A percentile compares a stretch with the other conserved stretches of the same genome.
These are phyloP conservation scores for Xylariales sp. DNA, from an alignment of 2,329 filamentous ascomycete species.

Conservation along the genomic window DNA sequence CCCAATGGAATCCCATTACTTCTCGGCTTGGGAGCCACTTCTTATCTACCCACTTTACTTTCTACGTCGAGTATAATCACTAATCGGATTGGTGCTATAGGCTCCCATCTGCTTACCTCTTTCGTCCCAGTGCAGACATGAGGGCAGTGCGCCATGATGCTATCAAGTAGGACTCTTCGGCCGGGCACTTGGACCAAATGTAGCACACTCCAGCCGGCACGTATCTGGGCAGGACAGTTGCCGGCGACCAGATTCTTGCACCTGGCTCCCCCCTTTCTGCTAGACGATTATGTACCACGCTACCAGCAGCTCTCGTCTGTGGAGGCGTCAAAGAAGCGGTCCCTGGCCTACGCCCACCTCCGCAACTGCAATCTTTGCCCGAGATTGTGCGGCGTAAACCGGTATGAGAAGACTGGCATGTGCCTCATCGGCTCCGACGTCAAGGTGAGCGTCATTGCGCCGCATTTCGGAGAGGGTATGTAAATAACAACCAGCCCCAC, in stretches of 20 bases:
- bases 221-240: too few species aligned
- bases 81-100: too few species aligned
- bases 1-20: too few species aligned
- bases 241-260: conserved; percentile 31
- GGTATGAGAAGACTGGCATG: conserved; percentile 73
- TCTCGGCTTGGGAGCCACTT: too few species aligned
- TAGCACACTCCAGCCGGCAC: background rate
- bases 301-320: conserved; percentile 65
- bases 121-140: too few species aligned
- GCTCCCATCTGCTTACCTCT: too few species aligned
- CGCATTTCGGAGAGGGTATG: conserved; percentile 74
- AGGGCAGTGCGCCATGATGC: background rate
- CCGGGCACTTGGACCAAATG: background rate
- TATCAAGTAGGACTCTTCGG: background rate
- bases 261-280: conserved; percentile 61
- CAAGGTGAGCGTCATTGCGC: conserved; percentile 80
- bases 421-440: conserved; percentile 73
- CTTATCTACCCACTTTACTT: too few species aligned
- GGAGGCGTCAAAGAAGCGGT: conserved; percentile 70
- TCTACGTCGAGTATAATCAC: too few species aligned
- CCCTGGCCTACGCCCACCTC: conserved; percentile 69
- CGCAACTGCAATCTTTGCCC: conserved; percentile 79
- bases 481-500: too few species aligned
- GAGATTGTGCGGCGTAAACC: conserved; percentile 71
- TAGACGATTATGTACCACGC: conserved; percentile 69